These are phyloP conservation scores for Novymonas esmeraldas DNA, from an alignment of 208 protist genomes.

Conservation along the genomic window DNA sequence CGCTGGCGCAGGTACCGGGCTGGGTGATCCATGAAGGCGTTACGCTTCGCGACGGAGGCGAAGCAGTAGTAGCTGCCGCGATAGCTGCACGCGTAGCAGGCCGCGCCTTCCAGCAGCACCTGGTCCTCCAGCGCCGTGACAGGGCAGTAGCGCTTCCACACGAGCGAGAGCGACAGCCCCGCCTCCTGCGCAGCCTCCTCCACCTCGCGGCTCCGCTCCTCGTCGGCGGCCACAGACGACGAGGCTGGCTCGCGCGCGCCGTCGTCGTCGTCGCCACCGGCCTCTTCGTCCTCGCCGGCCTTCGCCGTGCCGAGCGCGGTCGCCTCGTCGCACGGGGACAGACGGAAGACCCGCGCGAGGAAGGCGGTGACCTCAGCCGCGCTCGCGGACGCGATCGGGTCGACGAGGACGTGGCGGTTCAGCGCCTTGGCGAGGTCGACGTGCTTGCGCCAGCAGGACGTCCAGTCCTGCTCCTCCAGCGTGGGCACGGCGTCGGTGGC, in stretches of 20 bases:
- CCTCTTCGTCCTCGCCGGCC: background rate
- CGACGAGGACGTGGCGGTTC: slow-evolving; percentile 24
- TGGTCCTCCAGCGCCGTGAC: slow-evolving; percentile 71
- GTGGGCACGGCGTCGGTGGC: background rate
- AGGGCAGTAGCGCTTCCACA: slow-evolving; percentile 86
- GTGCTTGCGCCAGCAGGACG: slow-evolving; percentile 25
- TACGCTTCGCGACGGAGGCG: slow-evolving; percentile 52
- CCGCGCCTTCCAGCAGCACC: slow-evolving; percentile 75
- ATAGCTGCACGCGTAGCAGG: slow-evolving; percentile 67
- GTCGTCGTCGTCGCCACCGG: background rate
- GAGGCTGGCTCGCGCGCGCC: background rate
- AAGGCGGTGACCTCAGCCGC: slow-evolving; percentile 42
- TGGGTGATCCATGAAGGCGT: slow-evolving; percentile 68
- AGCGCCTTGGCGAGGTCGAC: slow-evolving; percentile 16
- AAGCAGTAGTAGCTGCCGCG: slow-evolving; percentile 65
- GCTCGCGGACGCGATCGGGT: slow-evolving; percentile 25
- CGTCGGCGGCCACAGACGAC: slow-evolving; percentile 43
- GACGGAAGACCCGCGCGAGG: slow-evolving; percentile 45
- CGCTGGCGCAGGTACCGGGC: slow-evolving; percentile 48
- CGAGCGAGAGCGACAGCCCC: slow-evolving; percentile 33
- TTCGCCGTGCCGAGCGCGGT: background rate
- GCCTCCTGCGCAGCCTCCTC: slow-evolving; percentile 44
- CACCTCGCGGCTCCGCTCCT: slow-evolving; percentile 22
- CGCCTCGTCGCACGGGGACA: slow-evolving; percentile 46
- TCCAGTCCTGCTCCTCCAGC: slow-evolving; percentile 27